Evolutionary conservation across 2,329 filamentous ascomycete species (phyloP).

Genomic region (Diaporthe capsici): DNA sequence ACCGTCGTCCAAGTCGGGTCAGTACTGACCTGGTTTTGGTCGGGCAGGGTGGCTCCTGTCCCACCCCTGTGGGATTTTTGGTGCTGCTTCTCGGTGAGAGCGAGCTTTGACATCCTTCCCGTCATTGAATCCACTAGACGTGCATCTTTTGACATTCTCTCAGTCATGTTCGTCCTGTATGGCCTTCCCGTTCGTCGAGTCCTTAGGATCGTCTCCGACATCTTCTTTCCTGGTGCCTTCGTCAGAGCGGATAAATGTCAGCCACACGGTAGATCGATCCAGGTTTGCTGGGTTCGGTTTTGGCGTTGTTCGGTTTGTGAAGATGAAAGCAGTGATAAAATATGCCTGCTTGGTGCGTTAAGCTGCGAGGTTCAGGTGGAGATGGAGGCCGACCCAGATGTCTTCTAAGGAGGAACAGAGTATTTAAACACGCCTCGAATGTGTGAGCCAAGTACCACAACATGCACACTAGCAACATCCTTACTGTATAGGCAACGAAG

Average conservation of each 20-base stretch:
- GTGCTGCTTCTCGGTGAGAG: neutral
- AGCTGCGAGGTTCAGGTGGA: neutral
- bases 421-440: neutral
- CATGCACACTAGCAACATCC: neutral
- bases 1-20: neutral
- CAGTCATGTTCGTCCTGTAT: neutral
- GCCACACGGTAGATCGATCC: neutral
- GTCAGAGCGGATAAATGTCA: neutral
- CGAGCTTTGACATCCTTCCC: conserved; percentile 6
- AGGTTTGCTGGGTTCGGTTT: neutral
- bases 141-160: neutral
- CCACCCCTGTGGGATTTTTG: neutral
- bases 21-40: neutral
- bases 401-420: neutral
- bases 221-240: neutral
- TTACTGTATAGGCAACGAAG: neutral
- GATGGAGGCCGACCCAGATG: neutral
- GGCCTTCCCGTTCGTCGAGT: neutral
- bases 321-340: neutral
- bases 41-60: neutral
- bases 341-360: neutral
- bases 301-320: neutral
- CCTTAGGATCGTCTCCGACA: neutral
- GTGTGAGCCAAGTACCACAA: neutral
- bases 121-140: neutral